phyloP scores from a whole-genome alignment of 164 flowering plant genomes.

The Euptelea pleiosperma region DNA sequence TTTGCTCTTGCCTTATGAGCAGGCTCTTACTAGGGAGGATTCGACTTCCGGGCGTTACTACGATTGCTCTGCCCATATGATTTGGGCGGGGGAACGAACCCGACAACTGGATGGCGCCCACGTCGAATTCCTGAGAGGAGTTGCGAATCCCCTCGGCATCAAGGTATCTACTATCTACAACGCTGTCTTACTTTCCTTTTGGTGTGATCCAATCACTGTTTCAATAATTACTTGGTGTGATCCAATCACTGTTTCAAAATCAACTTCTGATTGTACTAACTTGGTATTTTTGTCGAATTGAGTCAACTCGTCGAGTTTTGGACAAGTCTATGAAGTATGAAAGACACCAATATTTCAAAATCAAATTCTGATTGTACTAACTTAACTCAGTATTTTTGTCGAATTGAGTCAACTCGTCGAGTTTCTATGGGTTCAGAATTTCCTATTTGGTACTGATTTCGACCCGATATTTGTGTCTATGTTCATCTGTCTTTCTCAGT shows the following conservation, averaged over 20 bases:
- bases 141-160: slow-evolving; percentile 88
- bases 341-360: no score
- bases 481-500: not conserved
- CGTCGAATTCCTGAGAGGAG: slow-evolving; percentile 83
- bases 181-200: not conserved
- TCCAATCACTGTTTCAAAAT: no score
- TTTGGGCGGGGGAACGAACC: slow-evolving; percentile 95
- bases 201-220: not conserved
- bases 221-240: no score
- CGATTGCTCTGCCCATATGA: slow-evolving; percentile 93
- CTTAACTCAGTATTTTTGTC: no score
- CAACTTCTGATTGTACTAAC: no score
- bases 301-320: no score
- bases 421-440: not conserved
- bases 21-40: slow-evolving; percentile 76
- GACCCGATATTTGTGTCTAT: not conserved
- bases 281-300: no score
- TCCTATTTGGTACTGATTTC: not conserved
- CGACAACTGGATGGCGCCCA: slow-evolving; percentile 94
- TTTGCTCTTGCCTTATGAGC: slow-evolving; percentile 86
- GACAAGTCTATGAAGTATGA: no score
- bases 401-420: no score
- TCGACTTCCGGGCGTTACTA: slow-evolving; percentile 86
- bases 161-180: slow-evolving; percentile 51
- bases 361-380: no score